These are phyloP conservation scores for Scenedesmus sp. DNA, from an alignment of 163 green algal species.

Conservation along the genomic window DNA sequence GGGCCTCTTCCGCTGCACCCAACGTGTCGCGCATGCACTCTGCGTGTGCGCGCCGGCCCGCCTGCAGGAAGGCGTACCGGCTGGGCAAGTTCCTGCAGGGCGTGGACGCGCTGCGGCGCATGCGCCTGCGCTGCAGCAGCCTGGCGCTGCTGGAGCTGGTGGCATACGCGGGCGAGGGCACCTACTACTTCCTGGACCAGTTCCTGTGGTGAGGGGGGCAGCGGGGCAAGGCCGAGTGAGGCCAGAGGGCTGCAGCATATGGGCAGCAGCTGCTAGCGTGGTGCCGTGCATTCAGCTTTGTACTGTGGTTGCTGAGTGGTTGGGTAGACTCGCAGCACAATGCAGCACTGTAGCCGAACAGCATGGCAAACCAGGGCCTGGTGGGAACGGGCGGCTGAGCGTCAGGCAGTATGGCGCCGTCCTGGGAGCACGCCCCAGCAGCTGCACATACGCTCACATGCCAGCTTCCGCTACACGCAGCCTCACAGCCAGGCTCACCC, in stretches of 20 bases:
- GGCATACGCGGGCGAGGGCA: conserved; percentile 73
- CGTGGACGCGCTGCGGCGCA: conserved; percentile 76
- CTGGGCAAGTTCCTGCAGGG: conserved; percentile 89
- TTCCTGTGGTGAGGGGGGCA: conserved; percentile 71
- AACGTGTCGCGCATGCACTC: too few species aligned
- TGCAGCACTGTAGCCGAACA: too few species aligned
- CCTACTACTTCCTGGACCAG: conserved; percentile 92
- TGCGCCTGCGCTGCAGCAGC: conserved; percentile 24
- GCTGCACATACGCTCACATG: too few species aligned
- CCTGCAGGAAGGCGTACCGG: conserved; percentile 82
- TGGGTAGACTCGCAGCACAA: too few species aligned
- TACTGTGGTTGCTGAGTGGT: background rate
- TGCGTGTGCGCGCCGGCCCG: background rate
- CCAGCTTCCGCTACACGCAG: too few species aligned
- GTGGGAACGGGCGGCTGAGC: too few species aligned
- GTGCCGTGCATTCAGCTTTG: background rate
- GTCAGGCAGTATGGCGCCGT: too few species aligned
- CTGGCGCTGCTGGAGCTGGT: conserved; percentile 71
- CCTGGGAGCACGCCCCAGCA: too few species aligned
- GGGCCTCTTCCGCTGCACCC: too few species aligned
- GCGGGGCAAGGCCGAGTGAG: background rate
- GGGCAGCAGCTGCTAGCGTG: too few species aligned
- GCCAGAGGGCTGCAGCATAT: too few species aligned
- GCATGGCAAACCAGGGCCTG: background rate
- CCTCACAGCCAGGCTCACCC: background rate